Percentiles rank a stretch among this genome's conserved stretches.
phyloP scores from a whole-genome alignment of 1,284 basidiomycete genomes.

The Neolentinus lepideus region DNA sequence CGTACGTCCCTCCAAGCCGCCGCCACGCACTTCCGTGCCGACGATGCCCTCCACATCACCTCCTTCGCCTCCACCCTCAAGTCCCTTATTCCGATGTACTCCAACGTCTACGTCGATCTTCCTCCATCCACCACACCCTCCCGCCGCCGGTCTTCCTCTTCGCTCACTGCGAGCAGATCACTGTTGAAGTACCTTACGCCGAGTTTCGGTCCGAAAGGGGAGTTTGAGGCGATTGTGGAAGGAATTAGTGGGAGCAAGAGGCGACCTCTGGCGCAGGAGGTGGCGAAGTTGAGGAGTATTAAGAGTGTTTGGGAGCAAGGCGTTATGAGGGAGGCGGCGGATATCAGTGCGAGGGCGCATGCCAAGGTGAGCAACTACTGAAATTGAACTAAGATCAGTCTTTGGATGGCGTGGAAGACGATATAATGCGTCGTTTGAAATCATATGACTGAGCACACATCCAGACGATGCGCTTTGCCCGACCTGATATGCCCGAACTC shows the following conservation, averaged over 20 bases:
- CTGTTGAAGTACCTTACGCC: constrained; percentile 41
- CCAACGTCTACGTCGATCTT: constrained; percentile 35
- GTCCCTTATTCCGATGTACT: constrained; percentile 27
- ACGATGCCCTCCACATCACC: constrained; percentile 58
- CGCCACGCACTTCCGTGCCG: constrained; percentile 63
- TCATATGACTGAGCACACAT: neutral
- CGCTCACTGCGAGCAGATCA: constrained; percentile 9
- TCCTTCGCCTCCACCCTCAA: constrained; percentile 46
- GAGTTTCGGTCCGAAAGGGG: constrained; percentile 20
- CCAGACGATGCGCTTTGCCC: constrained; percentile 79
- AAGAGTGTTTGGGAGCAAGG: constrained; percentile 67
- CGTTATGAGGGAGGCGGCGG: constrained; percentile 69
- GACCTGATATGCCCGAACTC: constrained; percentile 66
- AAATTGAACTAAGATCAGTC: too few relatives aligned
- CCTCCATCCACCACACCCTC: constrained; percentile 13
- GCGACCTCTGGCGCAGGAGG: constrained; percentile 47
- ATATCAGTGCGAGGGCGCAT: constrained; percentile 71
- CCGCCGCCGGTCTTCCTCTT: constrained; percentile 9
- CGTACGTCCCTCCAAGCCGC: constrained; percentile 13
- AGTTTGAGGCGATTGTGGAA: constrained; percentile 47
- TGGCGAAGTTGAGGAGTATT: constrained; percentile 56
- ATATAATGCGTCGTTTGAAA: constrained; percentile 2
- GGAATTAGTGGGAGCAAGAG: constrained; percentile 39
- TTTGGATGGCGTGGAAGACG: too few relatives aligned
- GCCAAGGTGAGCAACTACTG: constrained; percentile 47